A percentile compares a stretch with the other conserved stretches of the same genome.
Conservation (phyloP, 2,329 filamentous ascomycete genomes). For the Magnaporthiopsis rhizophila region DNA sequence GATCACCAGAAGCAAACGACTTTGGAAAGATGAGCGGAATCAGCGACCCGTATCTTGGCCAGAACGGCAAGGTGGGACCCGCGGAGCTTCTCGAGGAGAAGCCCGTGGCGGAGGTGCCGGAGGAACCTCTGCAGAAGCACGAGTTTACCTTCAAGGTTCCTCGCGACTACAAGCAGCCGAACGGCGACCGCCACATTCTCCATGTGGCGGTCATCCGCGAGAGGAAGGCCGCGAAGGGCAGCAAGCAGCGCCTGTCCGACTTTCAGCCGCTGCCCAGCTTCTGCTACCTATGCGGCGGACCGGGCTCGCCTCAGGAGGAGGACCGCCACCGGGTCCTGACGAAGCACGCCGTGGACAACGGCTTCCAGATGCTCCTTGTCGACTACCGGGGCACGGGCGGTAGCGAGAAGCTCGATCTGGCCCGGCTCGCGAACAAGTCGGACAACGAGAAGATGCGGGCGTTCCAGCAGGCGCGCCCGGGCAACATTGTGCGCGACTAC, state of each 20-base stretch:
- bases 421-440: conserved; percentile 23
- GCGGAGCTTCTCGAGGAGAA: not conserved
- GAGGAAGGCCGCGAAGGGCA: not conserved
- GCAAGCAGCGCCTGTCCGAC: not conserved
- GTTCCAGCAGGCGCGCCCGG: conserved; percentile 49
- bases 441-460: not conserved
- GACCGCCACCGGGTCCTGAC: conserved; percentile 33
- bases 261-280: conserved; percentile 14
- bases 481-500: conserved; percentile 66
- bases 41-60: not conserved
- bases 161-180: conserved; percentile 9
- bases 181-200: not conserved
- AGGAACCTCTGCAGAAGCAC: not conserved
- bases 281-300: conserved; percentile 62
- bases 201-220: not conserved
- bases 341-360: conserved; percentile 51
- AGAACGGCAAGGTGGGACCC: too few relatives aligned
- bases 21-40: not conserved
- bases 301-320: conserved; percentile 43
- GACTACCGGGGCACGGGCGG: conserved; percentile 68
- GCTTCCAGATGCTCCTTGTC: conserved; percentile 60
- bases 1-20: not conserved
- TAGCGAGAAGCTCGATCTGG: conserved; percentile 53
- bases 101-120: not conserved
- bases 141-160: conserved; percentile 10